A percentile compares a stretch with the other conserved stretches of the same genome.
These are phyloP conservation scores for Cryptococcus wingfieldii DNA, from an alignment of 1,284 basidiomycete species.

Conservation along the genomic window DNA sequence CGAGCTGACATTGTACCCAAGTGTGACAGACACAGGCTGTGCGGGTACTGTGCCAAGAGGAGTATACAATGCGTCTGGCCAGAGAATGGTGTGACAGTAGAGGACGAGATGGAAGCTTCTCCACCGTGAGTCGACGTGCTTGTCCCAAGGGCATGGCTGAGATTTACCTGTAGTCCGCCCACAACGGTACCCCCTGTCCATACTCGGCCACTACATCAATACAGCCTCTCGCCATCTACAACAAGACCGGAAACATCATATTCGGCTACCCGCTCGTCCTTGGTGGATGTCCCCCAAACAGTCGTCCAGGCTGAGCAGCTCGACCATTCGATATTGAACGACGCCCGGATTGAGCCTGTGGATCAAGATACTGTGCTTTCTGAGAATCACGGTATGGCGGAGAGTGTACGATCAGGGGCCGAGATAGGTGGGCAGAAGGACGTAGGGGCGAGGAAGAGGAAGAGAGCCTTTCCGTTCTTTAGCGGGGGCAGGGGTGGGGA, in stretches of 20 bases:
- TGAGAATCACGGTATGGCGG: too few relatives aligned
- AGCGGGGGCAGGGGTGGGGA: conserved; percentile 1
- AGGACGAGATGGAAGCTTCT: conserved; percentile 1
- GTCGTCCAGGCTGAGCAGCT: conserved; percentile 19
- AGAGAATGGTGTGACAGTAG: conserved; percentile 8
- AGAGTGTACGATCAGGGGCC: background rate
- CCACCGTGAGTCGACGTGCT: background rate
- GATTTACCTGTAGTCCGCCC: too few relatives aligned
- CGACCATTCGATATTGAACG: conserved; percentile 20
- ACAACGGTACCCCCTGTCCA: background rate
- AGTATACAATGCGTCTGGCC: conserved; percentile 14
- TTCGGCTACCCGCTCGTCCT: background rate
- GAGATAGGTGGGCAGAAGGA: background rate
- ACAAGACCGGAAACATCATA: background rate
- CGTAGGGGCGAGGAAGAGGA: background rate
- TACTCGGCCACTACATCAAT: too few relatives aligned
- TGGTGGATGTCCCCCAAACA: conserved; percentile 13
- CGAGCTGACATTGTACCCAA: background rate
- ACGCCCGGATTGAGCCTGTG: conserved; percentile 1
- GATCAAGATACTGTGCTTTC: background rate
- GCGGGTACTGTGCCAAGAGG: conserved; percentile 11
- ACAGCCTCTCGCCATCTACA: too few relatives aligned
- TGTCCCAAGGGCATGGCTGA: background rate
- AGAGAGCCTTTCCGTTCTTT: conserved; percentile 8
- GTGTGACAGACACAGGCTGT: conserved; percentile 15